These are phyloP conservation scores for Phoma sp. DNA, from an alignment of 2,329 filamentous ascomycete genomes.

Conservation along the genomic window DNA sequence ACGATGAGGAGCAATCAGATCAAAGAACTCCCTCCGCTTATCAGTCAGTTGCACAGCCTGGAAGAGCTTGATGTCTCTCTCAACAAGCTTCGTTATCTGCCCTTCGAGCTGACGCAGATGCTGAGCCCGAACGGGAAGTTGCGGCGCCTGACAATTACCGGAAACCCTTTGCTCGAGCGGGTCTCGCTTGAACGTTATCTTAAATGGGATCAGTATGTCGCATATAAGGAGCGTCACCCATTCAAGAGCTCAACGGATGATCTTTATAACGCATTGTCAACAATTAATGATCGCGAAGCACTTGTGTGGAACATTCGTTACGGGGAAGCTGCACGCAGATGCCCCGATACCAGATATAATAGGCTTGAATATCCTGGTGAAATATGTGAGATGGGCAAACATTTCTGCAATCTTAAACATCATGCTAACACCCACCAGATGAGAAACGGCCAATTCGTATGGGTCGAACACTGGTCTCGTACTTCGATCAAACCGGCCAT, in stretches of 20 bases:
- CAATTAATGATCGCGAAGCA: constrained; percentile 14
- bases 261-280: not conserved
- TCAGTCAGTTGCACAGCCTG: constrained; percentile 29
- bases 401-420: too few relatives aligned
- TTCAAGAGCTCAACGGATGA: constrained; percentile 3
- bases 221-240: not conserved
- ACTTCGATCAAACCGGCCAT: constrained; percentile 28
- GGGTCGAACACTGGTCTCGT: constrained; percentile 27
- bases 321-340: not conserved
- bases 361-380: too few relatives aligned
- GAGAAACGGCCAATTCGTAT: constrained; percentile 11
- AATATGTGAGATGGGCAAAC: too few relatives aligned
- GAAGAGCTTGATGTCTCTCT: constrained; percentile 27
- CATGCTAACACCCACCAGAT: not conserved
- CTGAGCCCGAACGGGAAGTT: constrained; percentile 24
- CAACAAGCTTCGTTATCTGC: constrained; percentile 33
- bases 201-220: not conserved
- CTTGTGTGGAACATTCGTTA: constrained; percentile 24
- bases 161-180: constrained; percentile 22
- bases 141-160: constrained; percentile 18
- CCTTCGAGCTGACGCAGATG: constrained; percentile 34
- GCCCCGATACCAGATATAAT: too few relatives aligned
- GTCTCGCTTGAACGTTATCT: not conserved
- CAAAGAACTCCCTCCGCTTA: constrained; percentile 34
- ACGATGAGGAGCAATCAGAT: constrained; percentile 34